Evolutionary conservation across 2,329 filamentous ascomycete species (phyloP).

Genomic region (Colletotrichum orchidophilum): DNA sequence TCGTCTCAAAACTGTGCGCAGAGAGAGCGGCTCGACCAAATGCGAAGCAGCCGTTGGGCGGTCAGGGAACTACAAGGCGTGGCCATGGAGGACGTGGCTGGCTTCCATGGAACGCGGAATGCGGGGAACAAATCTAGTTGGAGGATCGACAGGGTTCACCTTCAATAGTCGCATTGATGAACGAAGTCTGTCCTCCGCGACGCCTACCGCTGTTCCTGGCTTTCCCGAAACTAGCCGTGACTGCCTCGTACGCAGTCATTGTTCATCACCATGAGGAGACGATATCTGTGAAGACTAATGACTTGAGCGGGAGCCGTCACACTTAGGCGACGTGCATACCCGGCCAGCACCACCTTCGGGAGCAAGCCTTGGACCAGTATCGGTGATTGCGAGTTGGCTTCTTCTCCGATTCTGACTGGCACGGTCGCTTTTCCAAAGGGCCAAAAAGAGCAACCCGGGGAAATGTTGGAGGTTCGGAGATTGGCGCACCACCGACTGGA

Average conservation of each 20-base stretch:
- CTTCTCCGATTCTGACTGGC: background rate
- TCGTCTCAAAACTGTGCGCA: conserved; percentile 9
- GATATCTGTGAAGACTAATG: background rate
- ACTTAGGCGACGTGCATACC: background rate
- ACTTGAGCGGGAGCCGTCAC: background rate
- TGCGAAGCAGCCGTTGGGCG: background rate
- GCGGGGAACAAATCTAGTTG: conserved; percentile 20
- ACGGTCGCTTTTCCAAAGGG: background rate
- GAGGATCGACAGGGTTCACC: conserved; percentile 21
- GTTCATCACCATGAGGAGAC: background rate
- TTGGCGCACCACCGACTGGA: conserved; percentile 15
- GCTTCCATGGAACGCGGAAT: background rate
- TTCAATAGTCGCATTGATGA: conserved; percentile 19
- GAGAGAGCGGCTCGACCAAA: background rate
- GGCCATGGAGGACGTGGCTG: background rate
- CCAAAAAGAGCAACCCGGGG: conserved; percentile 15
- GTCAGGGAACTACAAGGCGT: background rate
- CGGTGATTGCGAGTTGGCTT: conserved; percentile 1
- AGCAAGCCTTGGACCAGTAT: background rate
- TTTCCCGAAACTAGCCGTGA: conserved; percentile 7
- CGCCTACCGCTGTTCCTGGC: background rate
- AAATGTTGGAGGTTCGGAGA: conserved; percentile 20
- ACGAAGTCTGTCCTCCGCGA: conserved; percentile 11
- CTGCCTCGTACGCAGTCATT: background rate
- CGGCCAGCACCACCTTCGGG: background rate